Evolutionary conservation across 2,329 filamentous ascomycete genomes (phyloP).

Genomic region (Trichoderma pleuroti): DNA sequence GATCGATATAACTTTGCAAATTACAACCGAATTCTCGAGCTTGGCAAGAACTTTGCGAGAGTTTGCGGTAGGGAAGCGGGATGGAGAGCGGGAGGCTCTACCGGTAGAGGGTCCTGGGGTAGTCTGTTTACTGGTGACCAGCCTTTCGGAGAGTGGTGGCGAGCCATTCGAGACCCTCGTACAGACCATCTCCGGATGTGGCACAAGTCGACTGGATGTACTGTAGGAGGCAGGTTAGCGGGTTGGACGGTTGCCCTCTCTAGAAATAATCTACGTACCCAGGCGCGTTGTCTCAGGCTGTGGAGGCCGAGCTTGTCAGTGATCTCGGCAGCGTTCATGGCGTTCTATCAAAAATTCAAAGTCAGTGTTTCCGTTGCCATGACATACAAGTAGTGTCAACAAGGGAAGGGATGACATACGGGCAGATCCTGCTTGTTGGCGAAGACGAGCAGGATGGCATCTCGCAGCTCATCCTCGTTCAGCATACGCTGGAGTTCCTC

Average conservation of each 20-base stretch:
- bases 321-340: conserved; percentile 99
- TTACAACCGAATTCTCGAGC: conserved; percentile 55
- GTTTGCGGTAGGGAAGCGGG: conserved; percentile 40
- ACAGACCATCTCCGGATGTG: conserved; percentile 98
- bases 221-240: conserved; percentile 42
- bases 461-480: conserved; percentile 97
- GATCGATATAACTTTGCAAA: conserved; percentile 53
- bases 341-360: conserved; percentile 61
- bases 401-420: conserved; percentile 55
- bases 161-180: conserved; percentile 96
- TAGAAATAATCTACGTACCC: conserved; percentile 68
- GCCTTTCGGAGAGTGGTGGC: conserved; percentile 78
- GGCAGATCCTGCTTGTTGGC: conserved; percentile 99
- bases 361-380: conserved; percentile 13
- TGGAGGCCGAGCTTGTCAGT: conserved; percentile 99
- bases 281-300: conserved; percentile 96
- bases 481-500: conserved; percentile 98
- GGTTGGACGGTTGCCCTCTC: not conserved
- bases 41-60: conserved; percentile 39
- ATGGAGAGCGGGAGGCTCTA: conserved; percentile 31
- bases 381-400: not conserved
- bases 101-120: conserved; percentile 32
- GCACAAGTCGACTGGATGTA: conserved; percentile 99
- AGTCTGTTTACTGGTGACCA: conserved; percentile 55
- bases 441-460: conserved; percentile 94